Percentiles rank a stretch among this genome's conserved stretches.
These are phyloP conservation scores for Metschnikowia bowlesiae DNA, from an alignment of 805 yeast species.

Conservation along the genomic window DNA sequence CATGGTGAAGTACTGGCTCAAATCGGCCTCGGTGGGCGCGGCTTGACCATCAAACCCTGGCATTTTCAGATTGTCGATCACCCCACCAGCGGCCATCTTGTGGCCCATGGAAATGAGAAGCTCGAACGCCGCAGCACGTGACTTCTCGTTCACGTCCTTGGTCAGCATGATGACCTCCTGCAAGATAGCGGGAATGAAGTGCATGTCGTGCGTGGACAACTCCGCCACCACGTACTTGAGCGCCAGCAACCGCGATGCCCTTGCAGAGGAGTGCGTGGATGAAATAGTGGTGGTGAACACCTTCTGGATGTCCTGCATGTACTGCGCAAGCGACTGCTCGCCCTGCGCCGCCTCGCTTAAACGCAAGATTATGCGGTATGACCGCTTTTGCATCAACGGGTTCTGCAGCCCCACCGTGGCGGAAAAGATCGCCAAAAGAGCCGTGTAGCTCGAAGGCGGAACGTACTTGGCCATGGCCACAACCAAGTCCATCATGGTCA, in stretches of 20 bases:
- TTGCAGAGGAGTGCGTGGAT: conserved; percentile 64
- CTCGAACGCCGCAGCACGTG: conserved; percentile 76
- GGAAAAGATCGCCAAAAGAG: conserved; percentile 74
- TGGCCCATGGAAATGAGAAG: conserved; percentile 76
- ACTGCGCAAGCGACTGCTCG: conserved; percentile 45
- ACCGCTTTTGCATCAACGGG: conserved; percentile 79
- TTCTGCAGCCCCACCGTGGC: conserved; percentile 55
- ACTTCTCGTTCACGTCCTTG: conserved; percentile 88
- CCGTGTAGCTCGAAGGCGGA: conserved; percentile 64
- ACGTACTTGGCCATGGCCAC: conserved; percentile 84
- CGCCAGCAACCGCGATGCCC: conserved; percentile 74
- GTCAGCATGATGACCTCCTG: conserved; percentile 89
- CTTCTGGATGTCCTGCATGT: conserved; percentile 54
- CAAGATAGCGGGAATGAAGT: conserved; percentile 74
- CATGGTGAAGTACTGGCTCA: conserved; percentile 85
- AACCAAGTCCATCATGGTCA: conserved; percentile 87
- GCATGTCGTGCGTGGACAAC: conserved; percentile 61
- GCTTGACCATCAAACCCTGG: conserved; percentile 64
- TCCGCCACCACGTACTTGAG: conserved; percentile 55
- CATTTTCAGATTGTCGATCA: conserved; percentile 58
- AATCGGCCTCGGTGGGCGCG: conserved; percentile 56
- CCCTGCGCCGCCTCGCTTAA: conserved; percentile 70
- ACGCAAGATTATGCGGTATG: conserved; percentile 72
- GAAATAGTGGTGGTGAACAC: conserved; percentile 57
- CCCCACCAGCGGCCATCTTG: conserved; percentile 67